Percentiles rank a stretch among this genome's conserved stretches.
phyloP scores from a whole-genome alignment of 2,329 filamentous ascomycete genomes.

The Claviceps purpurea region DNA sequence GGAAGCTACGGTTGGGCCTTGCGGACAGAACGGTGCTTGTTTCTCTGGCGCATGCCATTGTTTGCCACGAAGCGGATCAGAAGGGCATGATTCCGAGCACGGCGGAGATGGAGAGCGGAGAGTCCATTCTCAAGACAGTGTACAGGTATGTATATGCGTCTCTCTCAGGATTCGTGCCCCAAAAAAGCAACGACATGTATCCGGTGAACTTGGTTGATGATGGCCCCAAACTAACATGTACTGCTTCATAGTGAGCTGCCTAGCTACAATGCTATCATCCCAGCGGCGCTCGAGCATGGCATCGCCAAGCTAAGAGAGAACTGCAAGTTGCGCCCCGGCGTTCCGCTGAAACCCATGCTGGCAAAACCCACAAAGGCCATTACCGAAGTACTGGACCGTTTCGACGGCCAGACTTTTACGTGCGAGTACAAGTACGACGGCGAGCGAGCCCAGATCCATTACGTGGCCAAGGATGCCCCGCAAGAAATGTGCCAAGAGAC shows the following conservation, averaged over 20 bases:
- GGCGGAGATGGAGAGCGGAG: conserved; percentile 68
- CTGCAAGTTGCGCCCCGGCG: conserved; percentile 84
- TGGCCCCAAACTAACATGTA: neutral
- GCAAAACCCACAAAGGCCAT: conserved; percentile 98
- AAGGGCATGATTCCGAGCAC: conserved; percentile 59
- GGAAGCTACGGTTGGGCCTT: conserved; percentile 80
- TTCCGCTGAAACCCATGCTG: conserved; percentile 96
- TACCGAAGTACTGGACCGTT: conserved; percentile 91
- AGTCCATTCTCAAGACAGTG: conserved; percentile 76
- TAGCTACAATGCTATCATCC: conserved; percentile 89
- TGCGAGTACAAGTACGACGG: conserved; percentile 99
- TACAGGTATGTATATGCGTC: conserved; percentile 50
- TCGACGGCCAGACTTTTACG: conserved; percentile 88
- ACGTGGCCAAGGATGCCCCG: conserved; percentile 69
- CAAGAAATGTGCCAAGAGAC: conserved; percentile 53
- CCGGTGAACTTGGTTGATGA: neutral
- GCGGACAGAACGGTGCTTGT: conserved; percentile 89
- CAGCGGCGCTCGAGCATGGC: conserved; percentile 74
- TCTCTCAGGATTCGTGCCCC: too few species aligned
- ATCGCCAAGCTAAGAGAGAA: conserved; percentile 69
- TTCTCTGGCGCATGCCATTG: conserved; percentile 76
- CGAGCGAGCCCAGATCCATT: conserved; percentile 96
- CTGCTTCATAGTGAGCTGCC: conserved; percentile 55
- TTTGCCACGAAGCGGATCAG: conserved; percentile 65
- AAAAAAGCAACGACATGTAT: too few species aligned